Conservation (phyloP, 1,284 basidiomycete genomes). For the Ceratobasidium sp. region DNA sequence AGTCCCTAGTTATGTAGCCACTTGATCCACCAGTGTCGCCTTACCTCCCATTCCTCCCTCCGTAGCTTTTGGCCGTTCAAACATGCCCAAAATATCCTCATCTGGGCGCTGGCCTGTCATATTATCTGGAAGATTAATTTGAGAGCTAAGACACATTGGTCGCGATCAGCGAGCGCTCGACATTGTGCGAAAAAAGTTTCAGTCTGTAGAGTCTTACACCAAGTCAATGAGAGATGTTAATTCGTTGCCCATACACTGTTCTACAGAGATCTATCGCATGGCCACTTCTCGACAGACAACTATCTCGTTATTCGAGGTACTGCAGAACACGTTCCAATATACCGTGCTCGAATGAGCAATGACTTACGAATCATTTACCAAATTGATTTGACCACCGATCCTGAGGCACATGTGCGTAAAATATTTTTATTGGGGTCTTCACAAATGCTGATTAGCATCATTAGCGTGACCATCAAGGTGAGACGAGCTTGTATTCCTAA, state of each 20-base stretch:
- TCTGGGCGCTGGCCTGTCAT: constrained; percentile 31
- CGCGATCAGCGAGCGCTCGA: constrained; percentile 15
- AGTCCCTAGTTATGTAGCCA: constrained; percentile 6
- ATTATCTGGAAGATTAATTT: constrained; percentile 5
- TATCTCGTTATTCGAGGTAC: constrained; percentile 1
- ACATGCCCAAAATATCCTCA: constrained; percentile 7
- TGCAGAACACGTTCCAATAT: constrained; percentile 21
- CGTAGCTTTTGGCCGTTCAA: not conserved
- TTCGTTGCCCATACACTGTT: no score
- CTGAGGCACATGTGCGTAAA: not conserved
- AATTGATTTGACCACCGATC: constrained; percentile 22
- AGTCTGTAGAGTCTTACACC: constrained; percentile 12
- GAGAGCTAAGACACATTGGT: constrained; percentile 7
- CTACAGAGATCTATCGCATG: no score
- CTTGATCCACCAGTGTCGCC: not conserved
- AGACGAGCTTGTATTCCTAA: not conserved
- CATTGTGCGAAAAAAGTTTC: constrained; percentile 24
- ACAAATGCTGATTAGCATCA: not conserved
- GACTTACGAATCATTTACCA: constrained; percentile 40
- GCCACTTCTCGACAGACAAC: constrained; percentile 32
- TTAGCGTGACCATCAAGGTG: constrained; percentile 39
- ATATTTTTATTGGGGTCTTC: not conserved
- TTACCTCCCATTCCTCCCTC: not conserved
- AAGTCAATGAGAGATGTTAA: no score
- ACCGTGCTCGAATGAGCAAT: constrained; percentile 19